Base-by-base conservation (phyloP, 75 land plant genomes). In the Sequoia sempervirens region DNA sequence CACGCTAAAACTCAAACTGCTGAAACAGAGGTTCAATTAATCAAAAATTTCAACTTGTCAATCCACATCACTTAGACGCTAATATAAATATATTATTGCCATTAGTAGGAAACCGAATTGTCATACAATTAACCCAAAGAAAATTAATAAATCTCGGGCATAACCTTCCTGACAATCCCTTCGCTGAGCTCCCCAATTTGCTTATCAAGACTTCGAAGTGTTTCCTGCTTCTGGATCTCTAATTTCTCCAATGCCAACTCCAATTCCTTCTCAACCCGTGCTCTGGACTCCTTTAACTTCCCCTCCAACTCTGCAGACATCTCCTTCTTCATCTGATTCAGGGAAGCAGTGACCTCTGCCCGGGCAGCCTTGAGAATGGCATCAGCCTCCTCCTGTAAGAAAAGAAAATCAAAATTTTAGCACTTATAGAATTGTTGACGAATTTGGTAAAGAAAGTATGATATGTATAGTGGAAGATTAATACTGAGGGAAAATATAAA, bases 311-410 rank as follows among this genome's bases (percentile, higher is more conserved):
- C 93, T 53, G 86, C 89, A 75, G 93, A 85, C 46, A 95, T 95
- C 89, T 97, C 99, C 89, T 93, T 93, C 98, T 93, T 95, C 95
- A 96, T 97, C 96, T 95, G 86, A 85, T 88, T 92, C 85, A 97
- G 82, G 38, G 95, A 91, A 53, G 93, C 92, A 53, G 98, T 83
- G 40, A 97, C 92, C 90, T 97, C 99, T 23, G 93, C 96, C 75
- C 98, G 84, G n/a, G 98, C 95, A 11, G 96, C 99, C 87, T 86
- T 89, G 86, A 97, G 85, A 17, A 95, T 70, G 20, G 96, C 99
- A 83, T 93, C 90, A 17, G 95, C 98, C 87, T 97, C 91, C 37
- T 93, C 73, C 84, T 97, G 98, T 83, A 97, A 85, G 90, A 89
- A 61, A 20, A 61, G 66, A 20, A 5, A 61, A 5, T 61, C 26